A percentile compares a stretch with the other conserved stretches of the same genome.
These are phyloP conservation scores for Erysimum cheiranthoides DNA, from an alignment of 345 rosid genomes.

Conservation along the genomic window DNA sequence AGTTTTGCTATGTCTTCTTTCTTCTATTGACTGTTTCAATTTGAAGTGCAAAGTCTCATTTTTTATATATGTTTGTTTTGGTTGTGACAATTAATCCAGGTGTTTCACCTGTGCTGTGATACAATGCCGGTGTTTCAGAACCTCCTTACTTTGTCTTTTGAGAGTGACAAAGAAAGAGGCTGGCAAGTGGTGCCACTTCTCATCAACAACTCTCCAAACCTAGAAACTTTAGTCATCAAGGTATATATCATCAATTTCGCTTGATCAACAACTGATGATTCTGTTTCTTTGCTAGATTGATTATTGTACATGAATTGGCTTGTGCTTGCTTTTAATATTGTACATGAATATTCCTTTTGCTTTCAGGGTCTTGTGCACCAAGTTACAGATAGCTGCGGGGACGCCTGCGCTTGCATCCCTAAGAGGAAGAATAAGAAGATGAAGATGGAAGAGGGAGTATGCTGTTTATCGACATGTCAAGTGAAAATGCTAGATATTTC, in stretches of 20 bases:
- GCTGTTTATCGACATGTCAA: constrained; percentile 27
- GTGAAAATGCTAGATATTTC: constrained; percentile 16
- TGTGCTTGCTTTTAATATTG: too few species aligned
- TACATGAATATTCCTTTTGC: neutral
- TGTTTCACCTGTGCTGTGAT: constrained; percentile 11
- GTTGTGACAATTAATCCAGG: constrained; percentile 2
- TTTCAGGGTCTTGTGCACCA: constrained; percentile 27
- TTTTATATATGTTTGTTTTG: neutral
- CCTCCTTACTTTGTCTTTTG: constrained; percentile 22
- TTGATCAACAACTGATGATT: too few species aligned
- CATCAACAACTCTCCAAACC: constrained; percentile 26
- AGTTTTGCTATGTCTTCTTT: too few species aligned
- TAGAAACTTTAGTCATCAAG: constrained; percentile 34
- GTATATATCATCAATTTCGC: neutral
- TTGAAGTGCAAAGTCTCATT: neutral
- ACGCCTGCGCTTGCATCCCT: neutral
- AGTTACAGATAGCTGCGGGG: constrained; percentile 17
- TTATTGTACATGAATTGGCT: neutral
- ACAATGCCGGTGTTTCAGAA: constrained; percentile 26
- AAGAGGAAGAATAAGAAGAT: neutral
- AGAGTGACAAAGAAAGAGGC: constrained; percentile 24
- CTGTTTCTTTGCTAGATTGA: neutral
- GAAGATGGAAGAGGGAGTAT: neutral
- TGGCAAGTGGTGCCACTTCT: constrained; percentile 37
- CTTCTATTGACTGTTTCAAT: too few species aligned